phyloP scores from a whole-genome alignment of 768 basidiomycete species.

The Kwoniella heveanensis region DNA sequence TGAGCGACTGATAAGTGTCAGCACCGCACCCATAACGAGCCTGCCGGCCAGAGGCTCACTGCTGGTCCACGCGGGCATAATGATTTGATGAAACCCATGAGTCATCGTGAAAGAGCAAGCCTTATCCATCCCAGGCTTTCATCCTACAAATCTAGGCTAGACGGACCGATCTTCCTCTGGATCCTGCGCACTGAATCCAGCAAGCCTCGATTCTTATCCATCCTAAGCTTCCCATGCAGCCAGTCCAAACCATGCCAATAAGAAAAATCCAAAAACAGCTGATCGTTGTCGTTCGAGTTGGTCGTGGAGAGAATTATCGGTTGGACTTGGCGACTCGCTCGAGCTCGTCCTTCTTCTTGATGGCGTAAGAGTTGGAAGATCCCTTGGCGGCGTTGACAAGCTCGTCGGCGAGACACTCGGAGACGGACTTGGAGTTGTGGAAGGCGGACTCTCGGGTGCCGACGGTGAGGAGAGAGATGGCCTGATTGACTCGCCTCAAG shows the following conservation, averaged over 20 bases:
- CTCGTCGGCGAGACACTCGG: conserved; percentile 98
- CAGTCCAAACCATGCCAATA: neutral
- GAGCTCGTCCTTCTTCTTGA: conserved; percentile 99
- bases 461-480: conserved; percentile 88
- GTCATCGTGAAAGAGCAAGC: neutral
- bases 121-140: conserved; percentile 3
- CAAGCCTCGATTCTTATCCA: neutral
- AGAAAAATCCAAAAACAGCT: neutral
- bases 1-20: too few species aligned
- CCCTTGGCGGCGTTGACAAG: conserved; percentile 99
- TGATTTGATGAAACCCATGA: too few species aligned
- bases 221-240: neutral
- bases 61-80: too few species aligned
- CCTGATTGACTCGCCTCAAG: conserved; percentile 96
- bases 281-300: neutral
- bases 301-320: conserved; percentile 86
- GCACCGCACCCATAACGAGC: too few species aligned
- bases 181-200: neutral
- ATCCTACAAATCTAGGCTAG: neutral
- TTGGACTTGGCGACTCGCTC: conserved; percentile 99
- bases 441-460: conserved; percentile 99
- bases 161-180: neutral
- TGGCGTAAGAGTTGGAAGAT: conserved; percentile 99
- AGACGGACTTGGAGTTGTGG: conserved; percentile 99
- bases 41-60: too few species aligned